These are phyloP conservation scores for Lophiostoma macrostomum DNA, from an alignment of 495 filamentous ascomycete species.

Conservation along the genomic window DNA sequence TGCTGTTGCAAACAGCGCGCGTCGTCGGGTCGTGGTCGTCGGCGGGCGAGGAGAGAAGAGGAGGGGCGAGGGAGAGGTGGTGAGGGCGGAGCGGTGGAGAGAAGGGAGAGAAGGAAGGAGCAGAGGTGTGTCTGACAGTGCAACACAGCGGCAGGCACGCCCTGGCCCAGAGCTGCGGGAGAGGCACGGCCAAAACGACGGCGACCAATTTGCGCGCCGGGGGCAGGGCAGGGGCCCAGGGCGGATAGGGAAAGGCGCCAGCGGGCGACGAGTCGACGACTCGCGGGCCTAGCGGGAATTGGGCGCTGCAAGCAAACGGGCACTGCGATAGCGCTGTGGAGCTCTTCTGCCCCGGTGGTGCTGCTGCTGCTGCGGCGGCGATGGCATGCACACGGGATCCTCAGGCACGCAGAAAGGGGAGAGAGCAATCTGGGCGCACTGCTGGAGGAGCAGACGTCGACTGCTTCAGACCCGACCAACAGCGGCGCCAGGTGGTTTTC, in stretches of 20 bases:
- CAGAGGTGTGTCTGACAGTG: not conserved
- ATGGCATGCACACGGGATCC: not conserved
- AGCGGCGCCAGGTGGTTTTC: not conserved
- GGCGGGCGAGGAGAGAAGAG: conserved; percentile 8
- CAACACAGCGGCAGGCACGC: conserved; percentile 4
- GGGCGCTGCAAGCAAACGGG: too few relatives aligned
- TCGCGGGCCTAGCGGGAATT: too few relatives aligned
- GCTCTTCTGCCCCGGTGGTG: not conserved
- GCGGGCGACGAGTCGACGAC: not conserved
- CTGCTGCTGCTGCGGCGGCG: not conserved
- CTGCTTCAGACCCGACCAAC: not conserved
- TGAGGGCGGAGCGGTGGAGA: not conserved
- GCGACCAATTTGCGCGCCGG: conserved; percentile 15
- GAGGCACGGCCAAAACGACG: not conserved
- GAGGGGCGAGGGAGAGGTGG: conserved; percentile 4
- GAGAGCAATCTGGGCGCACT: too few relatives aligned
- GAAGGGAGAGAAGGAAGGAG: not conserved
- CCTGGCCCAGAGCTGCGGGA: not conserved
- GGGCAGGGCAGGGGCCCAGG: not conserved
- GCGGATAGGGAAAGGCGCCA: too few relatives aligned
- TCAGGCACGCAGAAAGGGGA: not conserved
- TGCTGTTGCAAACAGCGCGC: conserved; percentile 15
- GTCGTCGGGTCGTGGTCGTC: conserved; percentile 32
- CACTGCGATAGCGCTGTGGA: conserved; percentile 16
- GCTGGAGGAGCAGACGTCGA: not conserved